A percentile compares a stretch with the other conserved stretches of the same genome.
Evolutionary conservation across 345 rosid genomes (phyloP).

Genomic region (Citrus maxima): DNA sequence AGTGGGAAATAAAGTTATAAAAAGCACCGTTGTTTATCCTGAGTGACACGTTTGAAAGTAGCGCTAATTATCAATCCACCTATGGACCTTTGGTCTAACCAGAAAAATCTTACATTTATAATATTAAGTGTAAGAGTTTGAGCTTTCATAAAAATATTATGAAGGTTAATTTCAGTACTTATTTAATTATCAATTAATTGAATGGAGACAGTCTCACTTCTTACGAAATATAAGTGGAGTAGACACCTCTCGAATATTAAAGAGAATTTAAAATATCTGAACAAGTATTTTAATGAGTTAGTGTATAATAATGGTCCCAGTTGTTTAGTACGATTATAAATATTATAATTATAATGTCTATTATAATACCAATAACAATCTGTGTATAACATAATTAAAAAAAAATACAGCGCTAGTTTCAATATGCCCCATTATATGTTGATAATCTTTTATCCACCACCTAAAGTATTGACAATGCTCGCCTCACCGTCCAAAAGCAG

Average conservation of each 20-base stretch:
- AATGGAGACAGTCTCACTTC: fast-evolving
- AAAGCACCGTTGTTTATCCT: neutral
- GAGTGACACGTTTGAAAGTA: neutral
- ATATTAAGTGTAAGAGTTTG: fast-evolving
- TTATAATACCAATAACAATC: too few relatives aligned
- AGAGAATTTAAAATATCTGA: too few relatives aligned
- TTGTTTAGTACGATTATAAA: too few relatives aligned
- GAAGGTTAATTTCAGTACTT: fast-evolving
- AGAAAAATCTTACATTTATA: too few relatives aligned
- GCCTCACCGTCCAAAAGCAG: too few relatives aligned
- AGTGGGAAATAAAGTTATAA: neutral
- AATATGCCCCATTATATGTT: neutral
- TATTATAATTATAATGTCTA: too few relatives aligned
- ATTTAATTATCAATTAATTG: too few relatives aligned
- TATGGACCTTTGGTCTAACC: too few relatives aligned
- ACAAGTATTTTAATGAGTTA: too few relatives aligned
- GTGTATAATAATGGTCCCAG: fast-evolving
- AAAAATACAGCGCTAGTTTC: neutral
- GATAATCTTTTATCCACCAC: too few relatives aligned
- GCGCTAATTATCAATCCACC: neutral
- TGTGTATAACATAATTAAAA: too few relatives aligned
- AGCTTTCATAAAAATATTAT: fast-evolving
- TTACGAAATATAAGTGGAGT: fast-evolving
- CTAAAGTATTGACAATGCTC: too few relatives aligned
- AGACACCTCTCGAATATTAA: fast-evolving